Base-by-base conservation (phyloP, 192 early-diverging fungal genomes). In the Backusella tuberculispora region DNA sequence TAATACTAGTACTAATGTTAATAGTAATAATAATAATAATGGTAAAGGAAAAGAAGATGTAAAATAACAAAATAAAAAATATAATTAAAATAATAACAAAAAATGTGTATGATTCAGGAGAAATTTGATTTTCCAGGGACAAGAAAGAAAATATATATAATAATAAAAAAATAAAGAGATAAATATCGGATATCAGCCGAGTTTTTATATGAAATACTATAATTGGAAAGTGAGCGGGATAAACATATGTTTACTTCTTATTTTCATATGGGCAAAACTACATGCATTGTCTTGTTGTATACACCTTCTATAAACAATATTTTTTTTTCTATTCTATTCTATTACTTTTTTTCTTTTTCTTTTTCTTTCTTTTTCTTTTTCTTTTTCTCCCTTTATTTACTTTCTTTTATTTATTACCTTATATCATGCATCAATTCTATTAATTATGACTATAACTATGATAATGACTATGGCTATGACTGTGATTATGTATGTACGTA, bases 121-220 rank as follows among this genome's bases (percentile, higher is more conserved):
- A 26, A 21, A 56, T 56, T 56, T 56, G 24, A 24, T 56, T 43
- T 56, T 56, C 50, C 50, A 56, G 50, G 21, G 50, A 56, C 50
- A 56, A 56, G 50, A 56, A 56, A 56, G 17, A 34, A 66, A 66
- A 66, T 24, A 26, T 10, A n/a, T 24, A 14, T 29, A 66, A 34
- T 34, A 34, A 34, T 1, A 69, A 70, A n/a, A 40, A 66, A 42
- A 66, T 7, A 66, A 38, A 40, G n/a, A 66, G 5, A 42, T 19
- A 40, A 42, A 42, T 7, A 44, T 71, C 69, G 69, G 69, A 71
- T 24, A 46, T 71, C 69, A 70, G 69, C 69, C 69, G 69, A 67
- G 40, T 50, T 19, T 50, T 50, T 50, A 50, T 50, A 50, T 50
- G 19, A 19, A 50, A 50, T 50, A 19, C 48, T 50, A 50, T 19